Base-by-base conservation (phyloP, 192 early-diverging fungal genomes). In the Phycomyces blakesleeanus region DNA sequence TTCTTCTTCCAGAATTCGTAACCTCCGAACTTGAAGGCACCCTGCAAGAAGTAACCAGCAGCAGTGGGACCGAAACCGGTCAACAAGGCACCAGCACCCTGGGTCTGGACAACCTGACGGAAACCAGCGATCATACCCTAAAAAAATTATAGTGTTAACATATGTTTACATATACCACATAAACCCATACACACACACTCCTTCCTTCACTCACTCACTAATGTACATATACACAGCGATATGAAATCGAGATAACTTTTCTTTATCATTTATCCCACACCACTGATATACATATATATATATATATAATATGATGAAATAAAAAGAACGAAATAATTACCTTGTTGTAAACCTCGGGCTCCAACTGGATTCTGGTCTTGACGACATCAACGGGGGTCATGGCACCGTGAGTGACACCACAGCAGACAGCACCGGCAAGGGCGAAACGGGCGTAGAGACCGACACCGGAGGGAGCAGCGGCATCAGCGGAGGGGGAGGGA, bases 331-430 rank as follows among this genome's bases (percentile, higher is more conserved):
- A 34, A 34, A 34, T 34, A 24, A 66, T 54, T 29, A 75, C 77
- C 73, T 76, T 83, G 73, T 86, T 87, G 75, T 84, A 88, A 24
- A 67, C 41, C 21, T 61, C 67, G 66, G 84, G 77, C 21, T 82
- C 80, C 51, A 90, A 78, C 69, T 91, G 89, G 58, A 91, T 91
- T 55, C 87, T 74, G 38, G 87, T 89, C 77, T 89, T 91, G 64
- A 88, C 85, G 61, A 91, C 87, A 78, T 89, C 88, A 63, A 87
- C 83, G 49, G 73, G 73, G 37, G 73, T 75, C 70, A 84, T 69
- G 62, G 77, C 82, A 76, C 82, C 82, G 76, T 84, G 82, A 61
- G 82, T 84, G 73, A 84, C 68, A 71, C 71, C 73, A 68, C 82
- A 84, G 71, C 82, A 79, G 58, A 84, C 54, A 49, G 82, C 82